Evolutionary conservation across 192 early-diverging fungal genomes (phyloP).

Genomic region (Lobosporangium transversale): DNA sequence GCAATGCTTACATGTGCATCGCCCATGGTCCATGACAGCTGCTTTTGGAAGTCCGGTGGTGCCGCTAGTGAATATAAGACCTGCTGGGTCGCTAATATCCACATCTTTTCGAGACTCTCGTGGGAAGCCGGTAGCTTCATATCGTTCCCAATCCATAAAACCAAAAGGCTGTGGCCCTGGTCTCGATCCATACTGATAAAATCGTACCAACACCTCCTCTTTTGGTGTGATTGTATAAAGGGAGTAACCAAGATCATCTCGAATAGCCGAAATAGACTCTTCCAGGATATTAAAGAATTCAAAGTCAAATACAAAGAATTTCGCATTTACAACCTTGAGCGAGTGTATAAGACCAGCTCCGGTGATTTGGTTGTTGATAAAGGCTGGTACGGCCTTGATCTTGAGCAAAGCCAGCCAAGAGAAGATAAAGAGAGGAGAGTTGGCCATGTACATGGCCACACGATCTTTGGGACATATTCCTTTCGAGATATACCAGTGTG

Average conservation of each 20-base stretch:
- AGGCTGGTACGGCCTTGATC: slow-evolving; percentile 62
- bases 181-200: background rate
- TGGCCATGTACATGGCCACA: slow-evolving; percentile 69
- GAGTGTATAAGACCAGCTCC: slow-evolving; percentile 54
- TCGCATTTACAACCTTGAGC: slow-evolving; percentile 51
- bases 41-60: slow-evolving; percentile 74
- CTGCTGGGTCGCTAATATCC: slow-evolving; percentile 24
- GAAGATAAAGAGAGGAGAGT: slow-evolving; percentile 66
- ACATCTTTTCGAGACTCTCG: slow-evolving; percentile 8
- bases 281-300: slow-evolving; percentile 24
- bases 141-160: slow-evolving; percentile 20
- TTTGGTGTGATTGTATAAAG: slow-evolving; percentile 39
- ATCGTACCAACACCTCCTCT: slow-evolving; percentile 7
- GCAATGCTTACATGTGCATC: slow-evolving; percentile 39
- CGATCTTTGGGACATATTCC: slow-evolving; percentile 33
- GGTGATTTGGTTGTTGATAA: slow-evolving; percentile 70
- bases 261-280: slow-evolving; percentile 29
- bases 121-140: slow-evolving; percentile 32
- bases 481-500: slow-evolving; percentile 37
- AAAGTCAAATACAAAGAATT: slow-evolving; percentile 58
- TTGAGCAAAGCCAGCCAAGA: slow-evolving; percentile 65
- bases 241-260: slow-evolving; percentile 21
- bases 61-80: slow-evolving; percentile 62
- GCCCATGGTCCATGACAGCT: slow-evolving; percentile 60
- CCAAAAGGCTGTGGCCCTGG: slow-evolving; percentile 35